phyloP scores from a whole-genome alignment of 306 rosid genomes.

The Arachis hypogaea region DNA sequence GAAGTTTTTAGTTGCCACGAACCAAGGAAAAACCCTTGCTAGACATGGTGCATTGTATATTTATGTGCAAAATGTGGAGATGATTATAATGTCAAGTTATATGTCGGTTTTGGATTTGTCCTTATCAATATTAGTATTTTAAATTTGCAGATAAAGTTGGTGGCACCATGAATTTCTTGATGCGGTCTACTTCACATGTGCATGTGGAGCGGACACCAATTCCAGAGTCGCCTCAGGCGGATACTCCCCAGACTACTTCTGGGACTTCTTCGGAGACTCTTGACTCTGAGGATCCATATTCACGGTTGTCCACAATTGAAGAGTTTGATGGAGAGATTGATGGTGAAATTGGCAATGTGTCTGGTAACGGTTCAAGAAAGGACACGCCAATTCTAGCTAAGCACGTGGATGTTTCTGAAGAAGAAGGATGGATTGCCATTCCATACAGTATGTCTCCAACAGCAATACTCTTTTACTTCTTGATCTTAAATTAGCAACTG shows the following conservation, averaged over 20 bases:
- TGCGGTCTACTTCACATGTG: conserved; percentile 58
- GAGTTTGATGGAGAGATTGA: conserved; percentile 54
- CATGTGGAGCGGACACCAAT: conserved; percentile 53
- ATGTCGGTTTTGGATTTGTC: neutral
- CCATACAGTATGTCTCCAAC: conserved; percentile 71
- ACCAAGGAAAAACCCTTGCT: neutral
- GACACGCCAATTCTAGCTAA: conserved; percentile 49
- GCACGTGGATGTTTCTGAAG: conserved; percentile 82
- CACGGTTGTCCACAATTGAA: conserved; percentile 47
- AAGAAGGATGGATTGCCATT: conserved; percentile 90
- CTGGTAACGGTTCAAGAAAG: conserved; percentile 38
- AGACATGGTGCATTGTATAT: neutral
- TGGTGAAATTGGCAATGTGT: conserved; percentile 49
- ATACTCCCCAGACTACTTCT: conserved; percentile 42
- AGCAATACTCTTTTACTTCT: neutral
- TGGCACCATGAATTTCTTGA: conserved; percentile 75
- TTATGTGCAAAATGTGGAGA: neutral
- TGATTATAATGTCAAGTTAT: neutral
- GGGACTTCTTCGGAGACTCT: conserved; percentile 65
- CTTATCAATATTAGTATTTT: neutral
- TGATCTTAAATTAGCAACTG: neutral
- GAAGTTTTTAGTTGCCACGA: neutral
- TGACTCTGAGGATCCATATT: conserved; percentile 57
- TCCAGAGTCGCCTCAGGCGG: conserved; percentile 46
- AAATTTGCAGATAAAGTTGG: conserved; percentile 44